Conservation (phyloP, 2,329 filamentous ascomycete species). For the Penicillium sp. region DNA sequence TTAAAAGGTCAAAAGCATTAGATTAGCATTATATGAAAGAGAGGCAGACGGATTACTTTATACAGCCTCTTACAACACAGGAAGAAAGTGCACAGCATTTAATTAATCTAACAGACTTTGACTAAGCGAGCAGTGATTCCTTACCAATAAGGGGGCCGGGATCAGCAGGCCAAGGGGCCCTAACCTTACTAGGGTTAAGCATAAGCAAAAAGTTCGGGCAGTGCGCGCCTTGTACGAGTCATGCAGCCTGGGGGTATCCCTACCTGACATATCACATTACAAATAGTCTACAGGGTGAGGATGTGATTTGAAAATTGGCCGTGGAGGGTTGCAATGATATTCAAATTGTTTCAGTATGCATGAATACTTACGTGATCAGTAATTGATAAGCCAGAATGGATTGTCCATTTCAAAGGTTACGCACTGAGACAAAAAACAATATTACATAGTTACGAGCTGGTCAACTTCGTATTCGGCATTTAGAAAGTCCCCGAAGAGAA, state of each 20-base stretch:
- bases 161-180: slow-evolving; percentile 27
- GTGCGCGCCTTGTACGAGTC: slow-evolving; percentile 30
- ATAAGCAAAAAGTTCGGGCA: slow-evolving; percentile 32
- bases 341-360: slow-evolving; percentile 1
- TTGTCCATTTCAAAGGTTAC: not conserved
- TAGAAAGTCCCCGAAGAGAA: slow-evolving; percentile 18
- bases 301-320: not conserved
- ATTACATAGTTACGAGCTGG: not conserved
- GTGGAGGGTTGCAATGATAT: not conserved
- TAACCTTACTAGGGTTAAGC: slow-evolving; percentile 43
- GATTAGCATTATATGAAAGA: too few species aligned
- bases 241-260: slow-evolving; percentile 19
- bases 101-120: slow-evolving; percentile 23
- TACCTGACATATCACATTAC: slow-evolving; percentile 24
- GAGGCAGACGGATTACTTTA: too few species aligned
- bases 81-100: slow-evolving; percentile 8
- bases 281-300: not conserved
- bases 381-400: not conserved
- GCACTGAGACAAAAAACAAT: not conserved
- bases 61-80: not conserved
- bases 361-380: not conserved
- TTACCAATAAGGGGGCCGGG: slow-evolving; percentile 23
- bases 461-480: slow-evolving; percentile 19
- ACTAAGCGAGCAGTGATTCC: slow-evolving; percentile 5
- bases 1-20: too few species aligned